Conservation (phyloP, 1,284 basidiomycete genomes). For the Heliocybe sulcata region DNA sequence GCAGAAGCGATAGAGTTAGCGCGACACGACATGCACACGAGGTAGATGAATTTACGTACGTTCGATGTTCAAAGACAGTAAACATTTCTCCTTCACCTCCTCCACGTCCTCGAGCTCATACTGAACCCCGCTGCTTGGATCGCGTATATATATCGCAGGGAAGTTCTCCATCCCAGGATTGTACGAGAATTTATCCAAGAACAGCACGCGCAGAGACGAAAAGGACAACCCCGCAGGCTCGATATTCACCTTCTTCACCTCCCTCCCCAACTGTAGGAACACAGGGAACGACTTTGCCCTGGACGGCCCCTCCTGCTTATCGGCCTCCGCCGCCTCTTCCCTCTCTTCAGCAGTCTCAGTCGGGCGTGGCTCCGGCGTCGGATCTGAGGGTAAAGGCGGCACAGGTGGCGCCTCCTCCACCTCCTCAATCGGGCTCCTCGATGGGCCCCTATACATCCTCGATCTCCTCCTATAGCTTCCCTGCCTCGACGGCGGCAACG, state of each 20-base stretch:
- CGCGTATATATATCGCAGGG: conserved; percentile 92
- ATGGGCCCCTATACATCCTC: conserved; percentile 19
- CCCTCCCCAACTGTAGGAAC: conserved; percentile 87
- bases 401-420: conserved; percentile 43
- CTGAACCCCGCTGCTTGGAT: conserved; percentile 85
- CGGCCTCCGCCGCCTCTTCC: conserved; percentile 5
- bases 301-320: not conserved
- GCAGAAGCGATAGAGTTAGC: not conserved
- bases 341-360: not conserved
- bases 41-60: conserved; percentile 49
- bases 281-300: conserved; percentile 42
- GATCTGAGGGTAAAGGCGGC: conserved; percentile 33
- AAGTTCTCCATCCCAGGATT: conserved; percentile 92
- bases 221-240: conserved; percentile 62
- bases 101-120: conserved; percentile 95
- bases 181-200: conserved; percentile 94
- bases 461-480: conserved; percentile 13
- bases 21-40: not conserved
- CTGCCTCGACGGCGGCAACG: conserved; percentile 18
- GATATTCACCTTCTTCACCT: conserved; percentile 84
- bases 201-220: conserved; percentile 74
- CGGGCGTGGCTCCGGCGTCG: conserved; percentile 24
- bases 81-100: conserved; percentile 85
- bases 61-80: conserved; percentile 93
- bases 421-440: conserved; percentile 17